These are phyloP conservation scores for Cladophialophora carrionii DNA, from an alignment of 2,329 filamentous ascomycete genomes.

Conservation along the genomic window DNA sequence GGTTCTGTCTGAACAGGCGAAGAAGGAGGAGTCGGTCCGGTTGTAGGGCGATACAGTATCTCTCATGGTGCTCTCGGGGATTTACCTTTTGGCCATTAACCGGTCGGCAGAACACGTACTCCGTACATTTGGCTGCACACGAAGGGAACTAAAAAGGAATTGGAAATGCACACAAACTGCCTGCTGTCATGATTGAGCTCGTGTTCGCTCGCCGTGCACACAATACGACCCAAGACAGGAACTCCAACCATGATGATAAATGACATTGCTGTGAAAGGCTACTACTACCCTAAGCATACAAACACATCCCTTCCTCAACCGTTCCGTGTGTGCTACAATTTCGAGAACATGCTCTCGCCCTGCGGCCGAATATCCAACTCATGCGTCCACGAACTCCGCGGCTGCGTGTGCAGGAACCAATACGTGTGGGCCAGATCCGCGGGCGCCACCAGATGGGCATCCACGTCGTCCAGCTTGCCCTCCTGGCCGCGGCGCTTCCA, in stretches of 20 bases:
- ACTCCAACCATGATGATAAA: not conserved
- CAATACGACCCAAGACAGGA: not conserved
- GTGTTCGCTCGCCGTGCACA: not conserved
- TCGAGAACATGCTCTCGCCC: conserved; percentile 35
- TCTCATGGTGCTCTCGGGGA: not conserved
- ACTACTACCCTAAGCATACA: not conserved
- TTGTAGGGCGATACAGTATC: not conserved
- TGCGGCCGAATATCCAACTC: conserved; percentile 56
- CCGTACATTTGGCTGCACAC: not conserved
- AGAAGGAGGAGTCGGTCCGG: conserved; percentile 16
- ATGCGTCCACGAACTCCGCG: conserved; percentile 56
- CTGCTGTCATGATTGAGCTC: not conserved
- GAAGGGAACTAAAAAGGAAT: not conserved
- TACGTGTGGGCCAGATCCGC: conserved; percentile 59
- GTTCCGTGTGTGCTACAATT: conserved; percentile 15
- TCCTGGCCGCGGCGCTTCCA: conserved; percentile 26
- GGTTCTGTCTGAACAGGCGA: conserved; percentile 24
- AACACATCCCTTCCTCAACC: not conserved
- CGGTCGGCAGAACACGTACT: not conserved
- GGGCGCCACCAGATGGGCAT: conserved; percentile 23
- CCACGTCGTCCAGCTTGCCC: conserved; percentile 29
- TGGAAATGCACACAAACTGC: not conserved
- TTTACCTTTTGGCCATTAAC: not conserved
- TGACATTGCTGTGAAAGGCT: not conserved
- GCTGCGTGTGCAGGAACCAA: conserved; percentile 60